phyloP scores from a whole-genome alignment of 1,139 yeast species.

The Groenewaldozyma auringiensis region DNA sequence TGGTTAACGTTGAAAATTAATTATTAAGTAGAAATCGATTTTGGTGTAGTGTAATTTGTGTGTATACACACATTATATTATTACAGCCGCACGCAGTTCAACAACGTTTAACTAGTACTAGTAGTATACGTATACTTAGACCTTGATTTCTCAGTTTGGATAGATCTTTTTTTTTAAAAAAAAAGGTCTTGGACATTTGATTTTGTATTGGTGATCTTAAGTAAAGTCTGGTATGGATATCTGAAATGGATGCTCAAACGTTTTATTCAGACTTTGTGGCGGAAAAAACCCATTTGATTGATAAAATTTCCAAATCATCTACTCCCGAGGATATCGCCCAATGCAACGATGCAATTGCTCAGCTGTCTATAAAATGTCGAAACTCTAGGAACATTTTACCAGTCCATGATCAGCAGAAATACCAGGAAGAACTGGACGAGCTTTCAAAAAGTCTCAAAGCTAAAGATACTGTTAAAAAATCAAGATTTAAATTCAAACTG shows the following conservation, averaged over 20 bases:
- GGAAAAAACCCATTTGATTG: constrained; percentile 13
- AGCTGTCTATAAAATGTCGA: constrained; percentile 15
- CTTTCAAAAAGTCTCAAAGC: constrained; percentile 10
- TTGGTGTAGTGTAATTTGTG: too few relatives aligned
- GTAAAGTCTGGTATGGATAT: too few relatives aligned
- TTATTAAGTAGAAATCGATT: too few relatives aligned
- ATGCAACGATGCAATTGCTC: constrained; percentile 12
- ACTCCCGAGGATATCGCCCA: constrained; percentile 10
- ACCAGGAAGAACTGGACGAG: constrained; percentile 14
- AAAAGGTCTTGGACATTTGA: too few relatives aligned
- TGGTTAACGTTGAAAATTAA: too few relatives aligned
- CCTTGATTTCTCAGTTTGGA: too few relatives aligned
- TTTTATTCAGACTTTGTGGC: constrained; percentile 15
- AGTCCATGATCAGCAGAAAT: constrained; percentile 20
- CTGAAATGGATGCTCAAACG: not conserved
- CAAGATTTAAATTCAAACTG: constrained; percentile 5
- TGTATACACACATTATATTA: too few relatives aligned
- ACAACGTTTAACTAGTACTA: too few relatives aligned
- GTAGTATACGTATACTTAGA: too few relatives aligned
- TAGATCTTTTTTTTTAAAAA: too few relatives aligned
- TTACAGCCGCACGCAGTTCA: too few relatives aligned
- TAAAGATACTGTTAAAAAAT: not conserved
- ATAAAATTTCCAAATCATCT: constrained; percentile 12
- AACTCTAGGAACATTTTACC: constrained; percentile 15
- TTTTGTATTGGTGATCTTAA: too few relatives aligned